Percentiles rank a stretch among this genome's conserved stretches.
These are phyloP conservation scores for Raddia distichophylla DNA, from an alignment of 176 grass and related monocot genomes.

Conservation along the genomic window DNA sequence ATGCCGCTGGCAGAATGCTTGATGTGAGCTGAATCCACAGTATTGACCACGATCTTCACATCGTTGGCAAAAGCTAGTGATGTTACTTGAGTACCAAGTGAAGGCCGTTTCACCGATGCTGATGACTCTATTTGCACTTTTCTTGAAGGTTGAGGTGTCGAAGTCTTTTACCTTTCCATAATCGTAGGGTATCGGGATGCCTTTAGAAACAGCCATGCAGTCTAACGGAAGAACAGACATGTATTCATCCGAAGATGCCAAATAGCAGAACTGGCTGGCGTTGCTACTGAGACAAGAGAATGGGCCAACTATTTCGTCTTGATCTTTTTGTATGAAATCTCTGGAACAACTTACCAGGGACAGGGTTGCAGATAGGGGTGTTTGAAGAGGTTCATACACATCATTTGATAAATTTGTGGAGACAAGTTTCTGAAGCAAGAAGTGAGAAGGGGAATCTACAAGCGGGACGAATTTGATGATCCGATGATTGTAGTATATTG, in stretches of 20 bases:
- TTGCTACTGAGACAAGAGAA: no score
- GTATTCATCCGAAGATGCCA: neutral
- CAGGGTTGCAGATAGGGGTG: no score
- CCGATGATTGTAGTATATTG: conserved; percentile 30
- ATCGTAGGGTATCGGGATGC: neutral
- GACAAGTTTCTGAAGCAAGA: conserved; percentile 41
- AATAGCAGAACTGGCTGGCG: conserved; percentile 36
- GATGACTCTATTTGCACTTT: conserved; percentile 7
- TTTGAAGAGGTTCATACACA: no score
- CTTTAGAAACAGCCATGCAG: conserved; percentile 34
- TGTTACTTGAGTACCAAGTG: conserved; percentile 14
- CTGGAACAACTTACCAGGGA: no score
- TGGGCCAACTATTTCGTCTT: no score
- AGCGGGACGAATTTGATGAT: conserved; percentile 14
- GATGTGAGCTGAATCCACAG: conserved; percentile 42
- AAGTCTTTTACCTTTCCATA: neutral
- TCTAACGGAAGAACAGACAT: conserved; percentile 43
- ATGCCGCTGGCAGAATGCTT: conserved; percentile 42
- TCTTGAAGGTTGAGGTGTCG: neutral
- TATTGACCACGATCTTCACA: conserved; percentile 31
- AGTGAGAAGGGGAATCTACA: neutral
- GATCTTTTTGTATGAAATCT: no score
- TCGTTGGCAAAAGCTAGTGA: conserved; percentile 10
- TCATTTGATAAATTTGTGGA: conserved; percentile 29
- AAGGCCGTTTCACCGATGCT: conserved; percentile 29